Percentiles rank a stretch among this genome's conserved stretches.
Conservation (phyloP, 106 monocot species). For the Dendrobium huoshanense region DNA sequence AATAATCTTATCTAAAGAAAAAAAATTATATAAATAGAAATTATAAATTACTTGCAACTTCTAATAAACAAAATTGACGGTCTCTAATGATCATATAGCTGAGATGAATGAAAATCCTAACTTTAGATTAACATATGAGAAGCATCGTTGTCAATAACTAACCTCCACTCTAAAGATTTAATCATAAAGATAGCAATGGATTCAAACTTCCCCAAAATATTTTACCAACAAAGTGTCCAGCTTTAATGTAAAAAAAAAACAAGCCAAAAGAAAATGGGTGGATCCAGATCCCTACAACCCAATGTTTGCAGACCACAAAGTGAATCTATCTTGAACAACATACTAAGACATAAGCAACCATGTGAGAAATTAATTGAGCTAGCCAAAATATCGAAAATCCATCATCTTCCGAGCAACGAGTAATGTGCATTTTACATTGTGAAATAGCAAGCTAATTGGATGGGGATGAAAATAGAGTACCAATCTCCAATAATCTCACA, state of each 20-base stretch:
- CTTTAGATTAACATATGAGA: neutral
- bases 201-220: neutral
- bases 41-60: neutral
- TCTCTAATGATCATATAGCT: neutral
- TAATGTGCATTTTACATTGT: neutral
- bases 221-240: neutral
- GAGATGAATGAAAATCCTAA: neutral
- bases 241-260: neutral
- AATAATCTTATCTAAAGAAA: neutral
- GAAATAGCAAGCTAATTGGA: neutral
- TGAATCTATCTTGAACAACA: neutral
- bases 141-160: neutral
- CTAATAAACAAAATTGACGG: neutral
- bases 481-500: neutral
- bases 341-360: neutral
- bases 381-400: neutral
- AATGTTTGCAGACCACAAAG: neutral
- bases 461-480: neutral
- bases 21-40: neutral
- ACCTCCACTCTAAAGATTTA: neutral
- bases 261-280: neutral
- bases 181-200: neutral
- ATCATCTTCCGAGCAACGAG: neutral
- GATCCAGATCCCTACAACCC: neutral
- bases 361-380: neutral